These are phyloP conservation scores for Macrophomina phaseolina DNA, from an alignment of 2,329 filamentous ascomycete genomes.

Conservation along the genomic window DNA sequence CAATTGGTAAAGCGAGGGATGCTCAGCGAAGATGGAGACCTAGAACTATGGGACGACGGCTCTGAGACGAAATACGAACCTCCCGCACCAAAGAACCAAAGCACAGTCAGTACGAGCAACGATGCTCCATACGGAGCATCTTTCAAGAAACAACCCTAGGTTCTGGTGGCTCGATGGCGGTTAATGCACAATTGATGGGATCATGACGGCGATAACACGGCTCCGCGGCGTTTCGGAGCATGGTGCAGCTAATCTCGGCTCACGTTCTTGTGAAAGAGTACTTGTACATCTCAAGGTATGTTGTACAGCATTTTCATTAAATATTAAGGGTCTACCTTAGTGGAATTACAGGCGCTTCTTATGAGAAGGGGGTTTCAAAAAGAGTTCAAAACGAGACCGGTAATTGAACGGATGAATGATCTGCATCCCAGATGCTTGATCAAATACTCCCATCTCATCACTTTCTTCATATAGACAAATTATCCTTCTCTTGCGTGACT, in stretches of 20 bases:
- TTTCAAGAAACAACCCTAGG: not conserved
- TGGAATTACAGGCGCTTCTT: constrained; percentile 16
- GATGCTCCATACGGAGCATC: not conserved
- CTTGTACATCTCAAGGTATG: not conserved
- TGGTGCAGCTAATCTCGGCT: not conserved
- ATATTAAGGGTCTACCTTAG: constrained; percentile 24
- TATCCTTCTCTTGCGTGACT: constrained; percentile 17
- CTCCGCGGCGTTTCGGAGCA: not conserved
- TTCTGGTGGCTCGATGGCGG: too few species aligned
- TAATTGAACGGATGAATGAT: not conserved
- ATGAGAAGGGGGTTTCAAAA: constrained; percentile 8
- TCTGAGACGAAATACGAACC: constrained; percentile 37
- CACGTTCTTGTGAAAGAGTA: not conserved
- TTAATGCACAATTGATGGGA: not conserved
- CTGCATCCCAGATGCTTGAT: constrained; percentile 25
- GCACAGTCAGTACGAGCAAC: not conserved
- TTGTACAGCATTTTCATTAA: constrained; percentile 22
- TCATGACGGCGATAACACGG: not conserved
- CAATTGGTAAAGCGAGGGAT: constrained; percentile 73
- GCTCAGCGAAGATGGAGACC: constrained; percentile 77
- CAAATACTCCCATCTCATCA: not conserved
- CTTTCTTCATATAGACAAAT: constrained; percentile 19
- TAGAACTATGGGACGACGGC: constrained; percentile 90
- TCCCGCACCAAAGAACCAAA: not conserved
- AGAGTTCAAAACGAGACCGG: not conserved